phyloP scores from a whole-genome alignment of 2,329 filamentous ascomycete genomes.

The Aspergillus aculeatinus region DNA sequence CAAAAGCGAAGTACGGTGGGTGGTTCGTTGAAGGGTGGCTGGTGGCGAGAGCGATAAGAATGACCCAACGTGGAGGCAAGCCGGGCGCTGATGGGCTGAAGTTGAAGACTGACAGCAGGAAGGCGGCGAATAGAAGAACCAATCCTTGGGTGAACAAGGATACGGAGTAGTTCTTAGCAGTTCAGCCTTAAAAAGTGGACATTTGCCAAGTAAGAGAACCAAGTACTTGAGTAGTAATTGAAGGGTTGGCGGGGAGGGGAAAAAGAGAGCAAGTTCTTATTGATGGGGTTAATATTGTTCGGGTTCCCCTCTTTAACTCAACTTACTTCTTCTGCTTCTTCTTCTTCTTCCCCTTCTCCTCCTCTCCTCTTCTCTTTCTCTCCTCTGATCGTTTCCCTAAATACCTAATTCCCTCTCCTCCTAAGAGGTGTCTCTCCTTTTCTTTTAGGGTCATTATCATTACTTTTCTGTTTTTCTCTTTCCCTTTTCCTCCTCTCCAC shows the following conservation, averaged over 20 bases:
- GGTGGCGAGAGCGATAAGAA: constrained; percentile 11
- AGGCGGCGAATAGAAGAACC: neutral
- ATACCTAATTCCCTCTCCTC: constrained; percentile 8
- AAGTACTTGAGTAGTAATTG: neutral
- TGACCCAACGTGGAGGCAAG: constrained; percentile 14
- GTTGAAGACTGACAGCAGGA: neutral
- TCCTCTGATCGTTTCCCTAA: neutral
- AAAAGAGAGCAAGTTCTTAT: neutral
- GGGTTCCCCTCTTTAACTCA: neutral
- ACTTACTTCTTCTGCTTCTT: neutral
- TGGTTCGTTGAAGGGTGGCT: constrained; percentile 6
- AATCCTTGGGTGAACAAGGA: neutral
- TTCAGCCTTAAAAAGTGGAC: neutral
- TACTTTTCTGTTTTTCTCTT: constrained; percentile 12
- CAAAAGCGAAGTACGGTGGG: constrained; percentile 15
- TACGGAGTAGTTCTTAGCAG: neutral
- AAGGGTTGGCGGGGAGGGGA: neutral
- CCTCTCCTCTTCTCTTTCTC: constrained; percentile 3
- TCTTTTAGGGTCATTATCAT: neutral
- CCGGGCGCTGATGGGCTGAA: constrained; percentile 17
- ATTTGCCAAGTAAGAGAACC: neutral
- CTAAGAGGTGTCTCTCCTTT: neutral
- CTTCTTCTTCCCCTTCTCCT: neutral
- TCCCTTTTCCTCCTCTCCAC: constrained; percentile 3
- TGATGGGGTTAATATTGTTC: neutral